These are phyloP conservation scores for Daldinia loculata DNA, from an alignment of 495 filamentous ascomycete species.

Conservation along the genomic window DNA sequence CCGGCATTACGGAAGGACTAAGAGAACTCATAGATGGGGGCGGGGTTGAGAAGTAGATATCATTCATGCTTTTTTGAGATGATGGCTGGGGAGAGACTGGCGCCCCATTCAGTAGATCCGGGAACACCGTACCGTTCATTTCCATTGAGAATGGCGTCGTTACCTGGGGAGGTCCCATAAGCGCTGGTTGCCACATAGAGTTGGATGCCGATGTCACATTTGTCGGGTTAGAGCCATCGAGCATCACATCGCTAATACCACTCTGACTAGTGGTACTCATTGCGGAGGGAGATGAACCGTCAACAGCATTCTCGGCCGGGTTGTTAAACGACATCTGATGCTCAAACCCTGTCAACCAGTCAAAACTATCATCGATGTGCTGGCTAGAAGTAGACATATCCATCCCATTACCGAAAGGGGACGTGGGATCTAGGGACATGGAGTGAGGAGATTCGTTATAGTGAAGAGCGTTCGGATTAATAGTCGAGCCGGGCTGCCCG, in stretches of 20 bases:
- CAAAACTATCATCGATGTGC: conserved; percentile 81
- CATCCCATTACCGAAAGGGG: conserved; percentile 74
- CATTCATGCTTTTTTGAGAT: conserved; percentile 59
- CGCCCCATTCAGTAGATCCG: conserved; percentile 66
- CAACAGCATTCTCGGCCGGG: conserved; percentile 78
- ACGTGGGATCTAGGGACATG: conserved; percentile 74
- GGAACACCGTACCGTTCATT: conserved; percentile 61
- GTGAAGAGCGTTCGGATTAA: conserved; percentile 96
- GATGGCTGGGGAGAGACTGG: conserved; percentile 70
- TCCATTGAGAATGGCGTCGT: conserved; percentile 71
- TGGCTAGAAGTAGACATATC: conserved; percentile 60
- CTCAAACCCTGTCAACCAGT: conserved; percentile 88
- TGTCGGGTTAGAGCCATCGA: conserved; percentile 78
- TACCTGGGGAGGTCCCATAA: conserved; percentile 68
- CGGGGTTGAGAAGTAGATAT: conserved; percentile 66
- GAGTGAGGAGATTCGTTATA: conserved; percentile 83
- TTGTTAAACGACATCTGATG: conserved; percentile 75
- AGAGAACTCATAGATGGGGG: conserved; percentile 74
- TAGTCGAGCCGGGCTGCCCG: conserved; percentile 69
- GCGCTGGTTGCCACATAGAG: conserved; percentile 72
- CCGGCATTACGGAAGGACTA: conserved; percentile 61
- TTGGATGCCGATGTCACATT: conserved; percentile 53
- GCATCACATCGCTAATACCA: conserved; percentile 90
- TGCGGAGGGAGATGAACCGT: conserved; percentile 92
- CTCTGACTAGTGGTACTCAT: conserved; percentile 93